Base-by-base conservation (phyloP, 1,284 basidiomycete species). In the Mycosarcoma mackinlayi region DNA sequence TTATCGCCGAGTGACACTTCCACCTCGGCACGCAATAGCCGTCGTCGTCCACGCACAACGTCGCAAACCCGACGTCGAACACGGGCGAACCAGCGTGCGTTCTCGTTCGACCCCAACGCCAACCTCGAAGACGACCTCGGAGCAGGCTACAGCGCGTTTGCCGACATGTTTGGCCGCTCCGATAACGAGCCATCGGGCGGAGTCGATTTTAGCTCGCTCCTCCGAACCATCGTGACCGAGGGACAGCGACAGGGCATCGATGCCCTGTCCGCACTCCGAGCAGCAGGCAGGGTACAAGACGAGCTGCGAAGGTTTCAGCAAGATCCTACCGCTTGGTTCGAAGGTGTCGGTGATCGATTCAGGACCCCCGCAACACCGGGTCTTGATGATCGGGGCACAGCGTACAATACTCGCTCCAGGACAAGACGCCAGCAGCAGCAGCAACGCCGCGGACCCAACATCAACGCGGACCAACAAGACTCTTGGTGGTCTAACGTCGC, bases 171-270 rank as follows among this genome's bases (percentile, higher is more conserved):
- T 31, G 53, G 58, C 4, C 44, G 54, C n/a, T 40, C 54, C n/a
- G 21, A 28, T 31, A n/a, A 16, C 7, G 45, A 39, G 10, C 5
- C 39, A 10, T 38, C 40, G 23, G 4, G 31, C 18, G 62, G 63
- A 0, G 59, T 71, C 21, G 68, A 71, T 25, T 71, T 71, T 40
- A 31, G 52, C 0, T 33, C 44, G n/a, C 46, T 71, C 4, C 63
- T 71, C 3, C 37, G 56, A 6, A 60, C 56, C 23, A 6, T 72
- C 3, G 50, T 72, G 3, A 49, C 57, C 0, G 69, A 67, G 30
- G 69, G 69, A 0, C 59, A 59, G 38, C 35, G 64, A 34, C 64
- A 72, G 27, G 69, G 69, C 2, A 64, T 72, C 39, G 69, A 72
- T 35, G 64, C 64, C n/a, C 24, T 63, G 4, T 56, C 60, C 7